Conservation (phyloP, 2,329 filamentous ascomycete species). For the Phoma sp. region DNA sequence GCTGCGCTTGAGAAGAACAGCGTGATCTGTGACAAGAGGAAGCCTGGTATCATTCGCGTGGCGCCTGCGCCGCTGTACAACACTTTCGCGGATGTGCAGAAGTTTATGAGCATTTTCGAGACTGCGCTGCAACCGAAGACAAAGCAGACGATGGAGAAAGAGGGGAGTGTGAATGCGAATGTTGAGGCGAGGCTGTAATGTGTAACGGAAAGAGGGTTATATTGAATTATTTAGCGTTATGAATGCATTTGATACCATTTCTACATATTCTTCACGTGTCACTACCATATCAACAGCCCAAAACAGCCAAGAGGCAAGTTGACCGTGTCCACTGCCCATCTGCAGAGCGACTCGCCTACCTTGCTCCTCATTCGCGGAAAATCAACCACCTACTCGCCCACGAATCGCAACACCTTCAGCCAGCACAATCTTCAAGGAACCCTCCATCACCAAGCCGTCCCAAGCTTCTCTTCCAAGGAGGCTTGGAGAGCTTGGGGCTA, state of each 20-base stretch:
- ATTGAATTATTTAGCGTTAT: conserved; percentile 9
- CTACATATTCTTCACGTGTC: too few species aligned
- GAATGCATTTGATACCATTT: conserved; percentile 8
- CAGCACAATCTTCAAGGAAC: conserved; percentile 31
- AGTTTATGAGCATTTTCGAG: conserved; percentile 55
- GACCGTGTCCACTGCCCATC: too few species aligned
- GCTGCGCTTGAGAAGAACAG: conserved; percentile 69
- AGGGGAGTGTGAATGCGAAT: conserved; percentile 6
- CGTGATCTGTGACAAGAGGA: conserved; percentile 80
- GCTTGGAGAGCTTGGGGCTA: conserved; percentile 23
- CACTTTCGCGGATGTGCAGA: conserved; percentile 71
- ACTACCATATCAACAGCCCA: too few species aligned
- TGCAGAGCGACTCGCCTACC: too few species aligned
- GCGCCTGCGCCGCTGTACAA: conserved; percentile 87
- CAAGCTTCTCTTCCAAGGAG: conserved; percentile 23
- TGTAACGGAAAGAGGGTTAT: not conserved
- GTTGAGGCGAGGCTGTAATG: conserved; percentile 9
- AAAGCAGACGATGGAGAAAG: not conserved
- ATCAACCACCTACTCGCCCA: conserved; percentile 6
- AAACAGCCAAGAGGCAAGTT: too few species aligned
- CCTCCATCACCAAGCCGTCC: conserved; percentile 12
- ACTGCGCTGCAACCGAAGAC: conserved; percentile 42
- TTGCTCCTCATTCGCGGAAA: conserved; percentile 14
- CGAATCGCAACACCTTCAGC: conserved; percentile 11
- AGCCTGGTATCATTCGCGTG: conserved; percentile 83